Evolutionary conservation across 768 basidiomycete genomes (phyloP).

Genomic region (Tricholoma saponaceum): DNA sequence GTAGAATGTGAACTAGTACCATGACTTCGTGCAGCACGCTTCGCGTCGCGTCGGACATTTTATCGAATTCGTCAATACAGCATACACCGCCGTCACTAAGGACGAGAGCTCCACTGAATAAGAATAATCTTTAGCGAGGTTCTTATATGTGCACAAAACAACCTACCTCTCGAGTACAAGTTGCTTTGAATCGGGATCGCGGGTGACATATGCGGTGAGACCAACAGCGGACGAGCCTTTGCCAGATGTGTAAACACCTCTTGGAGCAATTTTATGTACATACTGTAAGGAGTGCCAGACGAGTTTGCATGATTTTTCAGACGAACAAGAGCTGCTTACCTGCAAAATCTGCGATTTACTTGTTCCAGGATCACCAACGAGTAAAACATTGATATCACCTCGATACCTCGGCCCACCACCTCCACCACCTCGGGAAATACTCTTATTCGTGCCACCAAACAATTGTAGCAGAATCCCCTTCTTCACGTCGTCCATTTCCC

Average conservation of each 20-base stretch:
- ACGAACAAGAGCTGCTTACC: slow-evolving; percentile 36
- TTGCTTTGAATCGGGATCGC: slow-evolving; percentile 98
- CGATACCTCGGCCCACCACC: slow-evolving; percentile 95
- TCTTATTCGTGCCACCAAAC: slow-evolving; percentile 98
- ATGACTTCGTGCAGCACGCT: slow-evolving; percentile 99
- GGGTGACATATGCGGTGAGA: slow-evolving; percentile 96
- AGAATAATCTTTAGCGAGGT: slow-evolving; percentile 1
- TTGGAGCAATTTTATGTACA: slow-evolving; percentile 97
- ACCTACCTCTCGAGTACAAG: slow-evolving; percentile 90
- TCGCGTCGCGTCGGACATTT: slow-evolving; percentile 97
- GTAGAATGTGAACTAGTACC: slow-evolving; percentile 38
- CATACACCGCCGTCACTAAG: slow-evolving; percentile 96
- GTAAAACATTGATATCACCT: slow-evolving; percentile 95
- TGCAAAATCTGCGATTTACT: slow-evolving; percentile 94
- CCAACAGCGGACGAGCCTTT: slow-evolving; percentile 99
- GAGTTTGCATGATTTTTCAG: background rate
- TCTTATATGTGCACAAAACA: background rate
- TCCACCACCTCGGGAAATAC: slow-evolving; percentile 86
- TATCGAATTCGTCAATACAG: slow-evolving; percentile 99
- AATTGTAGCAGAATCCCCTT: slow-evolving; percentile 95
- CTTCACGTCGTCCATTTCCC: slow-evolving; percentile 99
- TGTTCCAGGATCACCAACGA: slow-evolving; percentile 97
- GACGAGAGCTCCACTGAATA: slow-evolving; percentile 81
- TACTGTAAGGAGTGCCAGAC: slow-evolving; percentile 50
- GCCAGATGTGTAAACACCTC: slow-evolving; percentile 96